Base-by-base conservation (phyloP, 129 eudicot species). In the Flaveria ramosissima region DNA sequence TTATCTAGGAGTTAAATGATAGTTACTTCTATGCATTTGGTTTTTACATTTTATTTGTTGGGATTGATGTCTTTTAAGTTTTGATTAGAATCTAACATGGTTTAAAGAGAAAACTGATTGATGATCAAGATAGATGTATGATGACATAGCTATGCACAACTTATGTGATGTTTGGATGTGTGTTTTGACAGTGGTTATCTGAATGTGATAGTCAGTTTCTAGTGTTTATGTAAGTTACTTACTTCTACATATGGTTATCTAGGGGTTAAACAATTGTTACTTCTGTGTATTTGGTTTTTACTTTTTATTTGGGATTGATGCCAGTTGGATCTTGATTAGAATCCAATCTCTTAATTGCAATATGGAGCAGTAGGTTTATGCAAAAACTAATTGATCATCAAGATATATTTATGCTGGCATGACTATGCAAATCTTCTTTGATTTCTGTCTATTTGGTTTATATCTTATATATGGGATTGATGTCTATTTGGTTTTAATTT, bases 151-250 rank as follows among this genome's bases (percentile, higher is more conserved):
- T 55, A 55, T n/a, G 62, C 24, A 55, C 24, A 57, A 57, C 10
- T 30, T 30, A 30, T 63, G 20, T 14, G 69, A 63, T 63, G 69
- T 30, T 63, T 63, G 69, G 20, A 63, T 63, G 20, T 63, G 46
- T 16, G 21, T 63, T 45, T 10, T 11, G 48, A 52, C 17, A 0
- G 26, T 56, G 32, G 24, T 32, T 4, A 5, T 32, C 7, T 32
- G 39, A 32, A 32, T 32, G 6, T 32, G 39, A 5, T 32, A 32
- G 7, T 32, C 7, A 32, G 39, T 32, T 59, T 59, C 6, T 24
- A 59, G 39, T 56, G 67, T 60, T 56, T 56, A 1, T 13, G 30
- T 8, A 20, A 56, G 30, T 1, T 20, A 32, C 39, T 32, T 5
- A 20, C 30, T 7, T 56, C 2, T 57, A 14, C 26, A 57, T 15